Evolutionary conservation across 108 stramenopile species (phyloP).

Genomic region (Seminavis robusta): DNA sequence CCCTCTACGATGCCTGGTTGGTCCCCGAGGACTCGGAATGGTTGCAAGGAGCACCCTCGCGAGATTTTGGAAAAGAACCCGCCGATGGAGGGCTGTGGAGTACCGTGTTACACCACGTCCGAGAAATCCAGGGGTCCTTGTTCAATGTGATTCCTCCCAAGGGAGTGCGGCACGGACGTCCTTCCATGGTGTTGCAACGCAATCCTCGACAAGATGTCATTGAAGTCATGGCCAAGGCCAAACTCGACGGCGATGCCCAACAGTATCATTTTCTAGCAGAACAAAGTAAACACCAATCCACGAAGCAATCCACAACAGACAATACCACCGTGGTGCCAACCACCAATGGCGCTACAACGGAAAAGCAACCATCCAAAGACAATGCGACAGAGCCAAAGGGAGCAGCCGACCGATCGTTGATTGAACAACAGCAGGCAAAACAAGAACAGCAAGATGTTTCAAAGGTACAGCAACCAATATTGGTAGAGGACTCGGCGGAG

Average conservation of each 20-base stretch:
- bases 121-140: constrained; percentile 5
- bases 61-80: constrained; percentile 13
- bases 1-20: constrained; percentile 14
- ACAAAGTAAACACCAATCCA: too few species aligned
- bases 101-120: not conserved
- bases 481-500: too few species aligned
- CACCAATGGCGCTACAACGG: too few species aligned
- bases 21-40: constrained; percentile 15
- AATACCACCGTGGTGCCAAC: too few species aligned
- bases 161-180: constrained; percentile 22
- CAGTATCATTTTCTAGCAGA: too few species aligned
- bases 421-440: too few species aligned
- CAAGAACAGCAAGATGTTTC: too few species aligned
- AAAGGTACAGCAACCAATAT: too few species aligned
- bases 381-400: too few species aligned
- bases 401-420: too few species aligned
- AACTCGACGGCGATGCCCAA: not conserved
- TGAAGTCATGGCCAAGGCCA: constrained; percentile 8
- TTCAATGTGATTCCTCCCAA: constrained; percentile 13
- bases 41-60: constrained; percentile 15
- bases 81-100: constrained; percentile 2
- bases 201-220: constrained; percentile 19
- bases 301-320: too few species aligned
- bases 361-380: too few species aligned
- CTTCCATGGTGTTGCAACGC: constrained; percentile 1